Evolutionary conservation across 2,329 filamentous ascomycete species (phyloP), one percentile per base, ranked within the genome.

Genomic region (Polytolypa hystricis): DNA sequence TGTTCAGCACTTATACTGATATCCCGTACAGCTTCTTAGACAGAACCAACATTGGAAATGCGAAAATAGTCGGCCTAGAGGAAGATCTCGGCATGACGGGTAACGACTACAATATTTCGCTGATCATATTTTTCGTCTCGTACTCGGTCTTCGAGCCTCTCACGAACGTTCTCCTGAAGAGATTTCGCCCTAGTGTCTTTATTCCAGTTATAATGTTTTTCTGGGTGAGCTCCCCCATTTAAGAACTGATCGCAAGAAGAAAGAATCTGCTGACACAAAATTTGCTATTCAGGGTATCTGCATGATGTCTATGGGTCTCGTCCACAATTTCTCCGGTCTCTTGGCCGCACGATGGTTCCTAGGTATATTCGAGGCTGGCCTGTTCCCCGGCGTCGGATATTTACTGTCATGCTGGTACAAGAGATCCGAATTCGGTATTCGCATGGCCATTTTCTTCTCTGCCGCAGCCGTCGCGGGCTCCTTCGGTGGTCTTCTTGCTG

Each of bases 401-500:
- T 38, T 51, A 16, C 42, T 45, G 26, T 47, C 47, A 8, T 46
- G 46, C 20, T 91, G 83, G 82, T 91, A 89, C 51, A 79, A 74
- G 54, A 69, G 82, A 29, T 73, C 69, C 18, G 83, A 89, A 49
- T 79, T 87, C 37, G 82, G 81, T 35, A 68, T 83, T 17, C 73
- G 84, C 19, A 73, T 79, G 33, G 79, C 81, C 14, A 73, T 84
- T 42, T 86, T 86, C 64, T 89, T 87, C 64, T 84, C 78, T 0
- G 80, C 81, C 0, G 82, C 82, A 1, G 81, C 84, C 1, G 60
- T 89, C 0, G 79, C 82, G 1, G 84, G 83, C 1, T 84, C 84
- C 0, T 93, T 93, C 50, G 84, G 82, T 27, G 84, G 83, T 5
- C 71, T 93, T 1, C 68, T 93, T 10, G 85, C 85, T 1, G 79